These are phyloP conservation scores for Wickerhamomyces subpelliculosus DNA, from an alignment of 805 yeast species.

Conservation along the genomic window DNA sequence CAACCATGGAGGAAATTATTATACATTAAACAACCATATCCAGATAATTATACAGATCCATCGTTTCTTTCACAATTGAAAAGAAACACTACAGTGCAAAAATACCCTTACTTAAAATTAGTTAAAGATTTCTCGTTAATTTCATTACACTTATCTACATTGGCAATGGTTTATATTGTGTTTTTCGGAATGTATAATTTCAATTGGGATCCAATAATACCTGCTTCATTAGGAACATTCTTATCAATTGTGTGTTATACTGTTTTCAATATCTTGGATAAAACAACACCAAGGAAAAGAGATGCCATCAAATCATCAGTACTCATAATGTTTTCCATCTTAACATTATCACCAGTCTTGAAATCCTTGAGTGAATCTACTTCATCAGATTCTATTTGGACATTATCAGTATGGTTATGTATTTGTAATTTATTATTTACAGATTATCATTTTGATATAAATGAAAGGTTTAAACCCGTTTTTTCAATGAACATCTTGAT, in stretches of 20 bases:
- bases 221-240: slow-evolving; percentile 28
- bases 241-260: slow-evolving; percentile 29
- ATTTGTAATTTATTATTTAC: slow-evolving; percentile 59
- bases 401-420: slow-evolving; percentile 74
- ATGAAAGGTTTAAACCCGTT: slow-evolving; percentile 33
- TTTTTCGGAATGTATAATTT: slow-evolving; percentile 53
- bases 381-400: slow-evolving; percentile 93
- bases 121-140: slow-evolving; percentile 66
- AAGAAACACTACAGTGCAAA: slow-evolving; percentile 67
- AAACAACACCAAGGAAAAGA: not conserved
- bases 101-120: slow-evolving; percentile 57
- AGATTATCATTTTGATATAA: slow-evolving; percentile 56
- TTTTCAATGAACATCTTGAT: slow-evolving; percentile 77
- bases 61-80: slow-evolving; percentile 76
- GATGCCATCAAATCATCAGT: slow-evolving; percentile 52
- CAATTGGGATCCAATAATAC: slow-evolving; percentile 42
- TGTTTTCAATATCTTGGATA: slow-evolving; percentile 6
- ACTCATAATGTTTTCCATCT: slow-evolving; percentile 60
- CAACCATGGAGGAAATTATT: slow-evolving; percentile 76
- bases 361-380: slow-evolving; percentile 85
- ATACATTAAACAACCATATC: slow-evolving; percentile 79
- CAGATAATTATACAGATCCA: slow-evolving; percentile 84
- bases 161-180: slow-evolving; percentile 57
- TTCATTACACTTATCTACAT: slow-evolving; percentile 56
- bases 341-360: slow-evolving; percentile 83